Evolutionary conservation across 2,329 filamentous ascomycete species (phyloP), one percentile per base, ranked within the genome.

Genomic region (Apiospora koreana): DNA sequence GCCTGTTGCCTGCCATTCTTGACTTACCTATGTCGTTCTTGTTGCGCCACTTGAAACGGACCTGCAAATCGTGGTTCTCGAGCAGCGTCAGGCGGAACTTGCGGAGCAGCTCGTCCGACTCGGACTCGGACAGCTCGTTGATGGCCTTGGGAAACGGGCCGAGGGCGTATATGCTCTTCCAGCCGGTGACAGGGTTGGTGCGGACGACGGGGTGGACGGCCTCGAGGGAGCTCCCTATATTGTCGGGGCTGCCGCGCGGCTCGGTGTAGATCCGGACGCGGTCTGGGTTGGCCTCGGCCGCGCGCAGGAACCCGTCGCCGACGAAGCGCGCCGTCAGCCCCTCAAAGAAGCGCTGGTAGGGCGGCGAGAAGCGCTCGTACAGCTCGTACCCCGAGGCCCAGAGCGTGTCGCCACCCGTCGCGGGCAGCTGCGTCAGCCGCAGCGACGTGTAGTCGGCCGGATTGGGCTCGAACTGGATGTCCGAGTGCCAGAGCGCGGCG

Each of bases 351-450:
- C 81, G 81, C 72, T 85, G 85, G 71, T 86, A 87, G 0, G 86
- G 79, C 12, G 80, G 76, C 1, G 84, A 86, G 62, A 89, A 80
- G 5, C 87, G 83, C 74, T 90, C 88, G 69, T 88, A 90, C 21
- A 89, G 75, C 68, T 90, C 88, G 72, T 91, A 91, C 1, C 87
- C 88, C 0, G 86, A 89, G 0, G 88, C 88, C 88, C 88, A 91
- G 7, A 91, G 83, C 16, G 89, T 89, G 75, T 91, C 75, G 28
- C 88, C 85, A 8, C 88, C 88, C 0, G 85, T 88, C 62, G 82
- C 81, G 0, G 89, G 89, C 0, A 91, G 79, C 67, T 87, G 80
- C 3, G 84, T 85, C 1, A 91, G 79, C 41, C 88, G 85, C n/a
- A 92, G 81, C 35, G 85, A 86, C 0, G 89, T 86, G 76, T 90